A percentile compares a stretch with the other conserved stretches of the same genome.
These are phyloP conservation scores for Sphagnum magellanicum DNA, from an alignment of 228 moss, liverwort and hornwort genomes.

Conservation along the genomic window DNA sequence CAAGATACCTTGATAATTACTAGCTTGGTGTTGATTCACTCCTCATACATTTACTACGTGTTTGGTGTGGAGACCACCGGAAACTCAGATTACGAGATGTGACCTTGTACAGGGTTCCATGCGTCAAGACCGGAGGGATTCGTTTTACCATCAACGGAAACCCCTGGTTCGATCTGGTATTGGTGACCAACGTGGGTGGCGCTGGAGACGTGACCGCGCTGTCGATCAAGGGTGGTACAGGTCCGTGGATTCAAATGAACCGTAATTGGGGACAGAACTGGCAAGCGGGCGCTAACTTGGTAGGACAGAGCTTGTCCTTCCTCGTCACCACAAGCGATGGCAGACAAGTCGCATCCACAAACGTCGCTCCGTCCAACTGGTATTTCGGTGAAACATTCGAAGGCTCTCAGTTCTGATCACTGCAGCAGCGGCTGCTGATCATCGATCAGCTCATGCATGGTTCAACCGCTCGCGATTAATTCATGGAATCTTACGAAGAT, in stretches of 20 bases:
- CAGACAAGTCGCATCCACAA: background rate
- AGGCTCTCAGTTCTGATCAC: conserved; percentile 6
- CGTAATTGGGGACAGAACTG: conserved; percentile 3
- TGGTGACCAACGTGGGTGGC: conserved; percentile 3
- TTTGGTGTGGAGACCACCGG: too few species aligned
- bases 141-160: background rate
- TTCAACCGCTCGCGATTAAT: too few species aligned
- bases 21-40: too few species aligned
- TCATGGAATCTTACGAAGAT: too few species aligned
- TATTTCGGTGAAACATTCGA: conserved; percentile 10
- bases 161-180: conserved; percentile 1
- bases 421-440: too few species aligned
- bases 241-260: background rate
- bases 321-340: conserved; percentile 11
- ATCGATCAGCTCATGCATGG: too few species aligned
- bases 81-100: background rate
- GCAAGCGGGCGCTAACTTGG: background rate
- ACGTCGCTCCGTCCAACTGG: conserved; percentile 6
- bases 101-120: background rate
- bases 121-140: background rate
- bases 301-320: conserved; percentile 8
- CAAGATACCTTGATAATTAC: too few species aligned
- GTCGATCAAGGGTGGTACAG: background rate
- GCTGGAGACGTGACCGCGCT: background rate
- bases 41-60: too few species aligned